phyloP scores from a whole-genome alignment of 768 basidiomycete species.

The Amanita polypyramis region DNA sequence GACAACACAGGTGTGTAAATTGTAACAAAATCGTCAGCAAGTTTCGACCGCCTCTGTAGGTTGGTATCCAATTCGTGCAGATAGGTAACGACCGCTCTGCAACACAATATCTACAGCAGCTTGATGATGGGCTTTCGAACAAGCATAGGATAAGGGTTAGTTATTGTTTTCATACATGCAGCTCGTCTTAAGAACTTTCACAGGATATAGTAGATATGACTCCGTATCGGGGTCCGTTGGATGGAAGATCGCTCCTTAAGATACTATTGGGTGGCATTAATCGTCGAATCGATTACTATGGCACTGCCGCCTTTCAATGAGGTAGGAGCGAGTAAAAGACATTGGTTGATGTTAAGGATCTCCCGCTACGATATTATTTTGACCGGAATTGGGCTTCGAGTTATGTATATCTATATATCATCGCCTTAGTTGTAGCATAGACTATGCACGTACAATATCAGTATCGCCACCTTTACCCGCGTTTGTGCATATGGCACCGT shows the following conservation, averaged over 20 bases:
- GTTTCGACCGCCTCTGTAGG: constrained; percentile 20
- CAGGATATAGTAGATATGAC: constrained; percentile 70
- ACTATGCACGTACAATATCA: background rate
- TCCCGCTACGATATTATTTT: background rate
- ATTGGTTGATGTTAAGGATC: too few species aligned
- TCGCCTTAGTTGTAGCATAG: background rate
- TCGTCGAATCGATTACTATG: constrained; percentile 22
- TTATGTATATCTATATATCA: background rate
- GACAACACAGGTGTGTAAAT: constrained; percentile 34
- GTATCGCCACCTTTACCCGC: background rate
- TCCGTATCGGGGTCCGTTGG: constrained; percentile 34
- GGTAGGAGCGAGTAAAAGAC: background rate
- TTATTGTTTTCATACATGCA: background rate
- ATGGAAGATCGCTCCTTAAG: constrained; percentile 43
- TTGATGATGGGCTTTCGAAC: constrained; percentile 46
- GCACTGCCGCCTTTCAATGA: background rate
- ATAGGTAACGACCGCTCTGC: constrained; percentile 36
- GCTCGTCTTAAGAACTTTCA: background rate
- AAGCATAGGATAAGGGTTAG: constrained; percentile 33
- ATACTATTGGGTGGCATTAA: constrained; percentile 60
- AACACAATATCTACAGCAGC: constrained; percentile 35
- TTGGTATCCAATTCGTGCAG: constrained; percentile 67
- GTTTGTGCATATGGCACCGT: background rate
- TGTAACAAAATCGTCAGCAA: background rate
- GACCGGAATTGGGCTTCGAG: background rate